Base-by-base conservation (phyloP, 768 basidiomycete genomes). In the Pleurotus eryngii region DNA sequence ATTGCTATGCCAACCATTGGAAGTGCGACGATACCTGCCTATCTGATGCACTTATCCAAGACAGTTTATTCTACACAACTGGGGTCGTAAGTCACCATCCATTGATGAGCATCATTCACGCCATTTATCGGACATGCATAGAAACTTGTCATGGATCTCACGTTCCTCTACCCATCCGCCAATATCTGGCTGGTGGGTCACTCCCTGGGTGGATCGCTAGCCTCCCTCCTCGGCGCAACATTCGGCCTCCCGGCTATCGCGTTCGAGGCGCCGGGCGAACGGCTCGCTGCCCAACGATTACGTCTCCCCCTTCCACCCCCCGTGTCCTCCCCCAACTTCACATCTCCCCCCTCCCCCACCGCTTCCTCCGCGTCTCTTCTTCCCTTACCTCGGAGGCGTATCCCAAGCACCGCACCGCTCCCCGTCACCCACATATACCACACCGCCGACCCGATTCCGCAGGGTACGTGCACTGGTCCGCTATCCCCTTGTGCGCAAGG, bases 181-280 rank as follows among this genome's bases (percentile, higher is more conserved):
- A 87, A 87, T 58, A 85, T 99, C 58, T 98, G 96, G 95, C 71
- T 98, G 1, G 83, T 85, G 5, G 94, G 93, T 57, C 90, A 92
- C 67, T 90, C 92, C 45, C 81, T 98, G 11, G 96, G 96, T n/a
- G 96, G 96, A 2, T 78, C 92, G 0, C 70, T 99, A 4, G 89
- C 95, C 3, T 85, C 90, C 9, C 82, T 99, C n/a, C 78, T 98
- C 5, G 95, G 91, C 0, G 79, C 85, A 1, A 95, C 96, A 0
- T 99, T 95, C 66, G 96, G 96, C 35, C 82, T 84, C 3, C 96
- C 96, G 0, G 90, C 88, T 11, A 89, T 99, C 20, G 83, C 94
- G 0, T 96, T 96, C 66, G 95, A 97, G 75, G 79, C 92, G 1
- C 94, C 94, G 0, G 84, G 80, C 0, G 92, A 94, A 63, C 80